phyloP scores from a whole-genome alignment of 495 filamentous ascomycete species.

The Margaritispora aquatica region DNA sequence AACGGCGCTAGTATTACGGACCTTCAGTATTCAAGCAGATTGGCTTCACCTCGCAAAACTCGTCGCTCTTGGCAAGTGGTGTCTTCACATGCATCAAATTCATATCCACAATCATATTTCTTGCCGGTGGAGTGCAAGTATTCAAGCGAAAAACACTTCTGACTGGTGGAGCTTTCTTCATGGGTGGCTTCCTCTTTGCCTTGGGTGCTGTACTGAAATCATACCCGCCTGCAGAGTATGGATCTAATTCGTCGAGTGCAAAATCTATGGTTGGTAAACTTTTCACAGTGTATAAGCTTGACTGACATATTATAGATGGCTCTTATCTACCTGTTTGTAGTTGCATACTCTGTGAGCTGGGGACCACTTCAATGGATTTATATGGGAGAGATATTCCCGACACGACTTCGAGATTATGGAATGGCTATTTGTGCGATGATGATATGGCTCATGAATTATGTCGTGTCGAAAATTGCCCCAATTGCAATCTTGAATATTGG shows the following conservation, averaged over 20 bases:
- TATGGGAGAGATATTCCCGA: conserved; percentile 11
- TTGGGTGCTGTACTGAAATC: conserved; percentile 7
- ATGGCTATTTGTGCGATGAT: conserved; percentile 11
- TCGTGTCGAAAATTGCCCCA: conserved; percentile 14
- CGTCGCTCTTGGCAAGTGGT: conserved; percentile 13
- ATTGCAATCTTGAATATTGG: conserved; percentile 7
- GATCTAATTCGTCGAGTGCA: conserved; percentile 1
- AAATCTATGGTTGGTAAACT: conserved; percentile 7
- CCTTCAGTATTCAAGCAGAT: conserved; percentile 15
- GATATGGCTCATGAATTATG: conserved; percentile 15
- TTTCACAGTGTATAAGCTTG: background rate
- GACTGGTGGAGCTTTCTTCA: conserved; percentile 6
- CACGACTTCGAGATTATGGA: conserved; percentile 12
- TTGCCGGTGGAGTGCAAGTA: conserved; percentile 2
- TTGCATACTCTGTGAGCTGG: conserved; percentile 9
- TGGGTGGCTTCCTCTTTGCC: conserved; percentile 11
- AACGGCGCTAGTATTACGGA: conserved; percentile 5
- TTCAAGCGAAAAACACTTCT: conserved; percentile 12
- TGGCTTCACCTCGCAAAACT: conserved; percentile 9
- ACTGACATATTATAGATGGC: conserved; percentile 5
- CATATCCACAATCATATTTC: conserved; percentile 6
- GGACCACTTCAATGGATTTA: conserved; percentile 14
- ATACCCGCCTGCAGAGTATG: conserved; percentile 1
- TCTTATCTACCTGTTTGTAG: conserved; percentile 2
- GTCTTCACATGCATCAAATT: conserved; percentile 15